These are phyloP conservation scores for Salvia rosmarinus DNA, from an alignment of 257 asterid species.

Conservation along the genomic window DNA sequence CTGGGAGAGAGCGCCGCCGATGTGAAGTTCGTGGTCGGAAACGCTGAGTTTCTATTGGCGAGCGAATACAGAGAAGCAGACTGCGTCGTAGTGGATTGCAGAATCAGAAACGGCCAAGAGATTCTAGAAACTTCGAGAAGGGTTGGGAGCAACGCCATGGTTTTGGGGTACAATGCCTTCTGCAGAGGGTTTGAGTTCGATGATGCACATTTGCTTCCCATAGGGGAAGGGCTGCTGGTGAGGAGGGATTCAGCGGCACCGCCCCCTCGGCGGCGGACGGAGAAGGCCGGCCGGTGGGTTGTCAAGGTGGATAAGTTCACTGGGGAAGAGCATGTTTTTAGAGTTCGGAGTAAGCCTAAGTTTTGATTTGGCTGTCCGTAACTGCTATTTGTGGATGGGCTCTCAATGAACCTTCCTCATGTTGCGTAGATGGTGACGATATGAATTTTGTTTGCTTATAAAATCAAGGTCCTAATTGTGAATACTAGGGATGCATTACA, in stretches of 20 bases:
- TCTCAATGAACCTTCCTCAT: neutral
- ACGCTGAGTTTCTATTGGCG: slow-evolving; percentile 41
- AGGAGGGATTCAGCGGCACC: slow-evolving; percentile 33
- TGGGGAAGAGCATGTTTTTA: slow-evolving; percentile 70
- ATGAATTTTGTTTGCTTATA: neutral
- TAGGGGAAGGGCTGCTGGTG: slow-evolving; percentile 68
- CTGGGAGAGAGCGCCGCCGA: slow-evolving; percentile 39
- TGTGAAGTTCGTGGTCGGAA: slow-evolving; percentile 51
- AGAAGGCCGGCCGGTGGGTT: slow-evolving; percentile 51
- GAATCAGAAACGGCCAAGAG: slow-evolving; percentile 44
- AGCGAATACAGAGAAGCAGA: slow-evolving; percentile 59
- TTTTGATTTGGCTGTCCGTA: neutral
- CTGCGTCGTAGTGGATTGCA: slow-evolving; percentile 66
- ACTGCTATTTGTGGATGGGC: too few species aligned
- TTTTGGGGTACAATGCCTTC: slow-evolving; percentile 72
- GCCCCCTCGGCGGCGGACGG: neutral
- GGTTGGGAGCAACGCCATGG: slow-evolving; percentile 34
- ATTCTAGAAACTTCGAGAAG: slow-evolving; percentile 40
- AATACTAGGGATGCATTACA: neutral
- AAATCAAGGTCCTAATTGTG: neutral
- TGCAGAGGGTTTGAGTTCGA: slow-evolving; percentile 45
- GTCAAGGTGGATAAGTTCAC: slow-evolving; percentile 62
- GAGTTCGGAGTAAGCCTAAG: slow-evolving; percentile 40
- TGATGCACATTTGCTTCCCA: slow-evolving; percentile 54
- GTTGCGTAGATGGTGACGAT: neutral